Base-by-base conservation (phyloP, 2,329 filamentous ascomycete species). In the Penicillium hesseltinei region DNA sequence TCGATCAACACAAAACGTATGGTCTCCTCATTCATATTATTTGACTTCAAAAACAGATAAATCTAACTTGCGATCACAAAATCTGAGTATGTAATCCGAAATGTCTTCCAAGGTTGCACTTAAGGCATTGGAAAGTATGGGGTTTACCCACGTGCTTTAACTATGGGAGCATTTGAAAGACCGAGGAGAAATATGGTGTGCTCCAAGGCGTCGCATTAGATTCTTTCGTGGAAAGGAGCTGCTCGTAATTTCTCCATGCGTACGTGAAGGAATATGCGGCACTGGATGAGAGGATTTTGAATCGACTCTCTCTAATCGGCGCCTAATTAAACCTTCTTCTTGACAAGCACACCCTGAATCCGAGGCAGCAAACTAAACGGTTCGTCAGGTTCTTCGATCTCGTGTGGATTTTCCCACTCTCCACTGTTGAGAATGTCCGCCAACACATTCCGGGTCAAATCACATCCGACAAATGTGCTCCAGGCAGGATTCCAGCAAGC, bases 331-430 rank as follows among this genome's bases (percentile, higher is more conserved):
- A 11, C 15, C 43, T 64, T 62, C 39, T 63, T 66, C 42, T 63
- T 66, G 27, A 63, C 10, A 51, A 66, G 64, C n/a, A 66, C 57
- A 19, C 64, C 64, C 48, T 57, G 51, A 50, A 64, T 61, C 27
- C 63, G 60, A 29, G 63, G 64, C 21, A 66, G 23, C 17, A 47
- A 50, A 57, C 56, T 64, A 38, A 51, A 54, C 13, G 46, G 57
- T 1, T 66, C 64, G 6, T 63, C 44, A 4, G 56, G 46, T 31
- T 59, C 57, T 21, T 64, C 57, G 8, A 66, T 59, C 25, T 63
- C 59, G 9, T 52, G n/a, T 4, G 59, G 56, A 31, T 62, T 66
- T 36, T 64, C 62, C 64, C 62, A 64, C 47, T 61, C 63, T 42
- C 64, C 64, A 52, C 46, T 39, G 10, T 44, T 43, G 15, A 66